Evolutionary conservation across 2,329 filamentous ascomycete genomes (phyloP), one percentile per base, ranked within the genome.

Genomic region (Helicocarpus griseus): DNA sequence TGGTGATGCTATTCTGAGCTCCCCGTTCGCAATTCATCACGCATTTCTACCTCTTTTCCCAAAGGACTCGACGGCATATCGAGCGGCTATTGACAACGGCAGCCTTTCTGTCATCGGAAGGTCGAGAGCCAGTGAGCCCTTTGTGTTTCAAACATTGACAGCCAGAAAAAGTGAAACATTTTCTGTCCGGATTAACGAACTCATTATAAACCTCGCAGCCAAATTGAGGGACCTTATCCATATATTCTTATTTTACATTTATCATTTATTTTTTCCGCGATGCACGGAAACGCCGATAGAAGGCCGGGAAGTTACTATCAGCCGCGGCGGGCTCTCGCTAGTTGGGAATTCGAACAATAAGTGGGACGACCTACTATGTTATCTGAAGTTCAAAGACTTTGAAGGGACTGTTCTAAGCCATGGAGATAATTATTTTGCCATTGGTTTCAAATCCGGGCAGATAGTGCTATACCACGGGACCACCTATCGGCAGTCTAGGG

Each of bases 21-120:
- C 57, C 2, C 66, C 65, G 4, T 61, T 61, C 9, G 53, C 63
- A 19, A 66, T 69, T 39, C 61, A 68, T 56, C 63, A 57, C 0
- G 35, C 62, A 11, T 62, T 69, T 31, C 57, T 59, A 8, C 63
- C 65, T 8, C 64, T 69, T 47, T 68, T 65, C 44, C 67, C 67
- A 8, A 56, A 52, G 2, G 51, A 57, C 19, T 65, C 63, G 6
- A 57, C 60, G 48, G 46, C 65, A 21, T 55, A 57, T 53, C 59
- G 55, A 22, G 56, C 54, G 41, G 33, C 41, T 8, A 43, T 28
- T n/a, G n/a, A n/a, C 14, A 36, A 43, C 31, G 47, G 48, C 5
- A 51, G 53, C 5, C 24, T 17, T 2, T 17, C 41, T 14, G 26
- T 8, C 2, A 2, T 28, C 4, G 24, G 24, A 44, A 44, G 28